These are phyloP conservation scores for Westerdykella ornata DNA, from an alignment of 2,329 filamentous ascomycete genomes.

Conservation along the genomic window DNA sequence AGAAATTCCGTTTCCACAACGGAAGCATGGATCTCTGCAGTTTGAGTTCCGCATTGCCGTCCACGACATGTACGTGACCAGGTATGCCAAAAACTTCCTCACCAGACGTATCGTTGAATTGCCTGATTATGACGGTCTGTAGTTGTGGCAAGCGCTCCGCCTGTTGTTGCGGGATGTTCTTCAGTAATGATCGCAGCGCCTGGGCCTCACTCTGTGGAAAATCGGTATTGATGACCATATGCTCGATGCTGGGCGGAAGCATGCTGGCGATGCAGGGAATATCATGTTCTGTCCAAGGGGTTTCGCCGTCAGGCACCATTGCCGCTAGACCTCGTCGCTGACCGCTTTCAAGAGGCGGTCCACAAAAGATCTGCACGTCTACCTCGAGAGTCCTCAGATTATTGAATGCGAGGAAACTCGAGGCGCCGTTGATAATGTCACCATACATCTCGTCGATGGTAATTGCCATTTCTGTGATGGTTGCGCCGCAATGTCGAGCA, in stretches of 20 bases:
- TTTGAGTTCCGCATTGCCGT: constrained; percentile 7
- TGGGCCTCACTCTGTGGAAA: constrained; percentile 18
- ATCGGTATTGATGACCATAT: constrained; percentile 28
- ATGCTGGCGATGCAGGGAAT: constrained; percentile 33
- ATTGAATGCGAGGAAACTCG: constrained; percentile 23
- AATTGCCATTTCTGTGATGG: constrained; percentile 24
- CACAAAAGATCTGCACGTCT: constrained; percentile 28
- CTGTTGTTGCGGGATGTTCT: constrained; percentile 24
- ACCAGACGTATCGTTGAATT: constrained; percentile 18
- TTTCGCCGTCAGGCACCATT: constrained; percentile 14
- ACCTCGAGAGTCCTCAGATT: constrained; percentile 23
- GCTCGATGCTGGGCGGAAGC: constrained; percentile 24
- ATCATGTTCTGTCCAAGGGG: constrained; percentile 22
- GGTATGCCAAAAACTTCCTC: constrained; percentile 9
- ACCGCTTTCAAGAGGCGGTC: constrained; percentile 30
- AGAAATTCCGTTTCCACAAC: constrained; percentile 29
- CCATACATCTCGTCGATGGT: constrained; percentile 29
- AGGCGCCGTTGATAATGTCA: constrained; percentile 28
- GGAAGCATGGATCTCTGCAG: constrained; percentile 25
- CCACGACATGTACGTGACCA: constrained; percentile 18
- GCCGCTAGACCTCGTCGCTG: constrained; percentile 20
- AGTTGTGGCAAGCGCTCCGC: constrained; percentile 14
- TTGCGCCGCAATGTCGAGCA: constrained; percentile 18
- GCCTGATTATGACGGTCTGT: constrained; percentile 19
- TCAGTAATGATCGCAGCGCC: constrained; percentile 21